Base-by-base conservation (phyloP, 2,329 filamentous ascomycete species). In the Botryotinia convoluta region DNA sequence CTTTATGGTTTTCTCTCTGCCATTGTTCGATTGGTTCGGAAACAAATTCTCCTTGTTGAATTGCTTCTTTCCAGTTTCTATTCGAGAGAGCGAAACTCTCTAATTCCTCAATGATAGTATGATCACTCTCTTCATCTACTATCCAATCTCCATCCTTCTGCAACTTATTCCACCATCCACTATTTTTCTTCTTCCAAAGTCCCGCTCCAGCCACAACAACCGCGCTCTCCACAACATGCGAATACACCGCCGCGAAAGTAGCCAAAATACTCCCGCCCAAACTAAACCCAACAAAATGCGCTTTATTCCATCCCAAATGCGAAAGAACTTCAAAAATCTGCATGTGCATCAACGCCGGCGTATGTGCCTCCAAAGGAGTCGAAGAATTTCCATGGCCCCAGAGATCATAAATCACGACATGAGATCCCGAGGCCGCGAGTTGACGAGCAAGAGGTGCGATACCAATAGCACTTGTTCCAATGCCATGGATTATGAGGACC, bases 381-480 rank as follows among this genome's bases (percentile, higher is more conserved):
- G 85, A 84, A 42, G 81, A 84, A n/a, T 88, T 78, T 0, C 86
- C 86, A 69, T 88, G 87, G 44, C 87, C 87, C 85, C 85, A 88
- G 18, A 85, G 82, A 72, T 88, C 87, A 22, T 86, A 29, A 1
- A 87, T 79, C 0, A 85, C 83, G 45, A 84, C 80, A 18, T 84
- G 39, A 0, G 85, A 82, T 63, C 82, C 84, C 0, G 75, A 76
- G 0, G 78, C 51, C 1, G 81, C 79, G 1, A 88, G 79, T 0
- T 77, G 75, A 9, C 75, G 78, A 0, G 82, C 81, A 2, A 88
- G 80, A 0, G 86, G 85, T 0, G 83, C 78, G 70, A 88, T 77
- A 35, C 86, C 86, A 5, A 71, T 77, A 2, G 86, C 84, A 10
- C 85, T 83, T 0, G 86, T 88, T 71, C 87, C 84, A 0, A 87